phyloP scores from a whole-genome alignment of 2,329 filamentous ascomycete genomes.

The Hortaea werneckii region DNA sequence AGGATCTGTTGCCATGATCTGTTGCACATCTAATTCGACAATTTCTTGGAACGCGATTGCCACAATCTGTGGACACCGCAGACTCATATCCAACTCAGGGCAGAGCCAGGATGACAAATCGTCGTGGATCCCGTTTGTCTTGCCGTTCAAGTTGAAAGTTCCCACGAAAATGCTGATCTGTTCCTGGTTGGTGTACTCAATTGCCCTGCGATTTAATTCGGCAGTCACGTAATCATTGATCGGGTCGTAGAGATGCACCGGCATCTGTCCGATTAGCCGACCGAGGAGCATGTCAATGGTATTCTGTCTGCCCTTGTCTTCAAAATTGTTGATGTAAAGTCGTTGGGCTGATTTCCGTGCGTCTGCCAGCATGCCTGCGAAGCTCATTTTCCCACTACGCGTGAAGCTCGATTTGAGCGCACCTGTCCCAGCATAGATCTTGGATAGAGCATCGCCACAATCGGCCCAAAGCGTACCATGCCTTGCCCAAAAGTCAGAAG shows the following conservation, averaged over 20 bases:
- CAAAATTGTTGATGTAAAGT: slow-evolving; percentile 95
- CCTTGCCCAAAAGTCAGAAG: slow-evolving; percentile 78
- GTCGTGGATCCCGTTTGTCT: slow-evolving; percentile 63
- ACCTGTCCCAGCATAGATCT: slow-evolving; percentile 93
- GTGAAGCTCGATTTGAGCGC: slow-evolving; percentile 95
- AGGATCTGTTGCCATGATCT: slow-evolving; percentile 98
- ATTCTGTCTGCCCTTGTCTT: slow-evolving; percentile 83
- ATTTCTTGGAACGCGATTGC: slow-evolving; percentile 96
- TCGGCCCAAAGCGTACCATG: slow-evolving; percentile 95
- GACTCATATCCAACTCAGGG: slow-evolving; percentile 47
- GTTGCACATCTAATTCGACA: slow-evolving; percentile 92
- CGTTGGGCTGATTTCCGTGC: slow-evolving; percentile 87
- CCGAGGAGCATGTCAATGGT: slow-evolving; percentile 94
- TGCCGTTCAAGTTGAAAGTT: slow-evolving; percentile 91
- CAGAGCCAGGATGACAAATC: slow-evolving; percentile 83
- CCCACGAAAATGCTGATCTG: slow-evolving; percentile 73
- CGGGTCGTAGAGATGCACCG: slow-evolving; percentile 83
- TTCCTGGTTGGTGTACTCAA: slow-evolving; percentile 66
- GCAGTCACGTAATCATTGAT: slow-evolving; percentile 81
- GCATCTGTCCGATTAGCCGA: slow-evolving; percentile 68
- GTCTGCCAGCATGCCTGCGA: slow-evolving; percentile 89
- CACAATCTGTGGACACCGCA: slow-evolving; percentile 68
- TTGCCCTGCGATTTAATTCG: slow-evolving; percentile 56
- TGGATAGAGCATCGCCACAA: slow-evolving; percentile 86
- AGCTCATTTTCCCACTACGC: slow-evolving; percentile 85